Conservation (phyloP, 106 monocot species). For the Agapanthus africanus region DNA sequence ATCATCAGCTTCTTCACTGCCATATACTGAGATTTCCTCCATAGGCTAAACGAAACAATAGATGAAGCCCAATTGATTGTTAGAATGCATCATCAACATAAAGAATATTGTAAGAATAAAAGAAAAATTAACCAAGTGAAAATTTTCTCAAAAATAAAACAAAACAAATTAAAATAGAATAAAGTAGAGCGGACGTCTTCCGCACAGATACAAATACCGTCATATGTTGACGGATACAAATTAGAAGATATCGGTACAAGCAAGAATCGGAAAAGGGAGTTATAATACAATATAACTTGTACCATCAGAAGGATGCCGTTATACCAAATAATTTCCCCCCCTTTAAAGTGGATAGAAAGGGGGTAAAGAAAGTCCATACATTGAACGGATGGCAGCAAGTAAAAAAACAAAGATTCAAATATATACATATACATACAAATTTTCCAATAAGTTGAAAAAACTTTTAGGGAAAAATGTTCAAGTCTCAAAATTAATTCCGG, state of each 20-base stretch:
- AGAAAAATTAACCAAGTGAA: too few species aligned
- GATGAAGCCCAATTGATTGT: not conserved
- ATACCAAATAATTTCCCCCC: too few species aligned
- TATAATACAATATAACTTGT: too few species aligned
- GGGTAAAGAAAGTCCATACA: too few species aligned
- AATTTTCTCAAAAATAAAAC: too few species aligned
- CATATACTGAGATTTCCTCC: conserved; percentile 49
- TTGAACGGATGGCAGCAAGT: not conserved
- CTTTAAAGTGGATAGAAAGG: not conserved
- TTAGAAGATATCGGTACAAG: too few species aligned
- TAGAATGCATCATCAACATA: not conserved
- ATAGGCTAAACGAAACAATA: conserved; percentile 14
- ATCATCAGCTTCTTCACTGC: conserved; percentile 58
- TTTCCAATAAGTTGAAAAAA: not conserved
- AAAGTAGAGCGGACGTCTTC: too few species aligned
- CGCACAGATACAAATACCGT: too few species aligned
- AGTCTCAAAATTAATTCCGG: not conserved
- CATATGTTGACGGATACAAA: too few species aligned
- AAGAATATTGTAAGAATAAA: not conserved
- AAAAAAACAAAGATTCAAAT: not conserved
- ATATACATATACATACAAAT: not conserved
- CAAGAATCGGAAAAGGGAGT: too few species aligned
- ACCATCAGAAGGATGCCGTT: too few species aligned
- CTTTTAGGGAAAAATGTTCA: not conserved
- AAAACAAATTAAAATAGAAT: too few species aligned